These are phyloP conservation scores for Thermothelomyces thermophilus DNA, from an alignment of 2,329 filamentous ascomycete species.

Conservation along the genomic window DNA sequence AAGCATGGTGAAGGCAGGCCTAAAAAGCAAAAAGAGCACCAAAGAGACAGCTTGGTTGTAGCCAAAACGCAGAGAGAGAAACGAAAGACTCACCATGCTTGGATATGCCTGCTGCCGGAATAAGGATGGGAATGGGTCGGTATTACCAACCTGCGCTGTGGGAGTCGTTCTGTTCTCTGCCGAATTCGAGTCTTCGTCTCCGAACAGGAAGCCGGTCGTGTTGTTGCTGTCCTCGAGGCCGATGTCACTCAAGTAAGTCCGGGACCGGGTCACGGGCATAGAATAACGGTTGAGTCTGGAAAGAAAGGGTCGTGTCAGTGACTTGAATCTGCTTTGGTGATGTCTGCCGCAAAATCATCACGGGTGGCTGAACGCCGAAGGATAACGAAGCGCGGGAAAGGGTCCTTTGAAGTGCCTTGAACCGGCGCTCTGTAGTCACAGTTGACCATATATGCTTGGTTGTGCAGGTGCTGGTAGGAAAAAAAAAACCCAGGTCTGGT, in stretches of 20 bases:
- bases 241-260: slow-evolving; percentile 60
- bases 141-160: slow-evolving; percentile 54
- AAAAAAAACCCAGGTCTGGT: neutral
- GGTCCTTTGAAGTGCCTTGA: neutral
- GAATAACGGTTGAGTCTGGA: slow-evolving; percentile 80
- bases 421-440: neutral
- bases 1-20: neutral
- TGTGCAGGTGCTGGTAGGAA: neutral
- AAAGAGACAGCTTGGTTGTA: neutral
- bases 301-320: slow-evolving; percentile 4
- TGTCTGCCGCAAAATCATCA: neutral
- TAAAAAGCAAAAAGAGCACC: neutral
- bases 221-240: slow-evolving; percentile 80
- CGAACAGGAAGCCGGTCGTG: slow-evolving; percentile 79
- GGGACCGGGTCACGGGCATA: slow-evolving; percentile 75
- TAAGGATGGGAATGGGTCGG: slow-evolving; percentile 81
- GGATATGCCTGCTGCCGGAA: slow-evolving; percentile 53
- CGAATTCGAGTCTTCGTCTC: slow-evolving; percentile 61
- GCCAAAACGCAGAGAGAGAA: neutral
- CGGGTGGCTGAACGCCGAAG: neutral
- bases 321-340: neutral
- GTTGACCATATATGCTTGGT: neutral
- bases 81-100: slow-evolving; percentile 37
- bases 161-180: slow-evolving; percentile 60
- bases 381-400: neutral